These are phyloP conservation scores for Stephania japonica DNA, from an alignment of 164 flowering plant genomes.

Conservation along the genomic window DNA sequence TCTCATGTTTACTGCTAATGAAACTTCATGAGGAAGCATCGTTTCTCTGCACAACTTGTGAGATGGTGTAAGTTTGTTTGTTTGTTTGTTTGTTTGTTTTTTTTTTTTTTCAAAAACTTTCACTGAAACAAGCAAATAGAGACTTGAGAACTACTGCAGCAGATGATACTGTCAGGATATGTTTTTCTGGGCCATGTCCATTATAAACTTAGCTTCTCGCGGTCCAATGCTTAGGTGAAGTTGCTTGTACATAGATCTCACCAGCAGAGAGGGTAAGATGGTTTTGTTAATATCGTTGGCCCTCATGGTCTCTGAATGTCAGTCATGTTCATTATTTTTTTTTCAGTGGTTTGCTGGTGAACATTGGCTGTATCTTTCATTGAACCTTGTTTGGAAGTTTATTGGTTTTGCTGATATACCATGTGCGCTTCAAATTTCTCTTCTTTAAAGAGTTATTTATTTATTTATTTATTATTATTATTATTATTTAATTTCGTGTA, in stretches of 20 bases:
- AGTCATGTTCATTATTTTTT: neutral
- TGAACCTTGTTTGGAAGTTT: neutral
- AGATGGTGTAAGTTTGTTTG: neutral
- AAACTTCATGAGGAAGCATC: neutral
- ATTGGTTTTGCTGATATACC: no score
- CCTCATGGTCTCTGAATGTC: neutral
- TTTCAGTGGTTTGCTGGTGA: neutral
- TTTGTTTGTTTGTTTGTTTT: no score
- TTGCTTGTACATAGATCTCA: neutral
- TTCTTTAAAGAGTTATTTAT: no score
- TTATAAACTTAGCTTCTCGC: neutral
- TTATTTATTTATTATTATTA: no score
- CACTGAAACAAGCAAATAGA: neutral
- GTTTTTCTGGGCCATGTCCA: neutral
- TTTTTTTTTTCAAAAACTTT: no score
- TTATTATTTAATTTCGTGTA: no score
- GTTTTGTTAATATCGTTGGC: neutral
- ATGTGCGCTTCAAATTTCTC: no score
- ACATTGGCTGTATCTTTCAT: neutral
- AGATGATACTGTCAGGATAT: neutral
- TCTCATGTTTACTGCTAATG: neutral
- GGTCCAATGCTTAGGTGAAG: neutral
- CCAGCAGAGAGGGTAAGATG: neutral
- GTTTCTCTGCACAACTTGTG: neutral
- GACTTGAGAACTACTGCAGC: neutral